Evolutionary conservation across 805 yeast species (phyloP).

Genomic region (Ogataea salicorniae): DNA sequence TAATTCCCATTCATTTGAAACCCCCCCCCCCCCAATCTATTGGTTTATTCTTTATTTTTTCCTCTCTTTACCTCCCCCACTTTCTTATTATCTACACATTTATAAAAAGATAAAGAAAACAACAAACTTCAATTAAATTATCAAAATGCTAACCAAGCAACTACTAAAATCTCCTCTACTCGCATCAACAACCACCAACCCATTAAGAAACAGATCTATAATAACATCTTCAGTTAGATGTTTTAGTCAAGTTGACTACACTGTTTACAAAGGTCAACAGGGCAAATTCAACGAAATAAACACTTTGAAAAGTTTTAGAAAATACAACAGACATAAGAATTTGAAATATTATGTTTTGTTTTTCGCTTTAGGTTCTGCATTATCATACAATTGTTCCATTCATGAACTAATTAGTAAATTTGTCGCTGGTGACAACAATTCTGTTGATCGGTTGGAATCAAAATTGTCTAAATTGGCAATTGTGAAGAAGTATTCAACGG

Average conservation of each 20-base stretch:
- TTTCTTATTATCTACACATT: too few species aligned
- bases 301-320: conserved; percentile 6
- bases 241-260: conserved; percentile 13
- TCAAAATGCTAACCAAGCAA: background rate
- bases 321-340: conserved; percentile 9
- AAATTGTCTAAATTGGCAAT: conserved; percentile 46
- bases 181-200: background rate
- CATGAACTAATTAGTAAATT: conserved; percentile 23
- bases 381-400: conserved; percentile 25
- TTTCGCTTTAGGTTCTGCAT: conserved; percentile 22
- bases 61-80: too few species aligned
- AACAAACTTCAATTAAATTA: too few species aligned
- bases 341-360: conserved; percentile 12
- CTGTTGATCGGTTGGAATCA: conserved; percentile 35
- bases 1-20: too few species aligned
- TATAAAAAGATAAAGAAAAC: too few species aligned
- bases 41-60: too few species aligned
- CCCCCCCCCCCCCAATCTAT: too few species aligned
- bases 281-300: conserved; percentile 6
- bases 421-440: conserved; percentile 13
- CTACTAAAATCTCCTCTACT: background rate
- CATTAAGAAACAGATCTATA: background rate
- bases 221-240: background rate
- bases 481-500: conserved; percentile 40
- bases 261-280: conserved; percentile 9